Evolutionary conservation across 805 yeast species (phyloP).

Genomic region (Candida pini): DNA sequence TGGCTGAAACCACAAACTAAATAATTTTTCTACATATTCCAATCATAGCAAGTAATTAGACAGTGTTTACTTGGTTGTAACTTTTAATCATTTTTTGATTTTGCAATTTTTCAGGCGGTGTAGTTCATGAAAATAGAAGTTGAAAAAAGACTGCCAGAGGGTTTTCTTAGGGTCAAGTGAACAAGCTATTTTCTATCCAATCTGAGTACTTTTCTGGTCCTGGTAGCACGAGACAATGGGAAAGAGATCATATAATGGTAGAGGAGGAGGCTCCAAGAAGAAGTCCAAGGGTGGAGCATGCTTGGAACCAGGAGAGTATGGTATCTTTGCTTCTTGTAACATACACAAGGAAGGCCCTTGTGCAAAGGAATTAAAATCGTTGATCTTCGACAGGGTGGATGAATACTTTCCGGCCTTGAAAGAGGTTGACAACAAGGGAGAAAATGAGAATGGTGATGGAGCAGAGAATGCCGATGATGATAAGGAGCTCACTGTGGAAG

Average conservation of each 20-base stretch:
- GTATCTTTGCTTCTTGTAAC: slow-evolving; percentile 85
- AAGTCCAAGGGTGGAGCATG: slow-evolving; percentile 39
- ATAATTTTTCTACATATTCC: too few species aligned
- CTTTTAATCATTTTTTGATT: too few species aligned
- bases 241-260: slow-evolving; percentile 18
- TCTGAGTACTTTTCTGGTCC: too few species aligned
- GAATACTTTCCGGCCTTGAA: slow-evolving; percentile 40
- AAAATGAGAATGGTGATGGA: slow-evolving; percentile 8
- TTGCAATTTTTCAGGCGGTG: too few species aligned
- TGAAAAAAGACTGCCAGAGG: too few species aligned
- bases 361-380: slow-evolving; percentile 59
- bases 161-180: too few species aligned
- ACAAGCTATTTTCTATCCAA: too few species aligned
- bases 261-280: slow-evolving; percentile 16
- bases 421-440: too few species aligned
- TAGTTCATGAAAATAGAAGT: too few species aligned
- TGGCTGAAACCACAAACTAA: slow-evolving; percentile 2
- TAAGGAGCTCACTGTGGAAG: slow-evolving; percentile 61
- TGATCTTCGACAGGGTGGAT: slow-evolving; percentile 51
- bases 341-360: slow-evolving; percentile 76
- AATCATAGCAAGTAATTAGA: too few species aligned
- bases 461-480: slow-evolving; percentile 31
- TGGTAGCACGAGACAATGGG: slow-evolving; percentile 15
- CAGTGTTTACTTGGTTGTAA: too few species aligned
- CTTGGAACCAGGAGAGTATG: slow-evolving; percentile 80